Percentiles rank a stretch among this genome's conserved stretches.
Conservation (phyloP, 148 eudicot genomes). For the Rhododendron ferrugineum region DNA sequence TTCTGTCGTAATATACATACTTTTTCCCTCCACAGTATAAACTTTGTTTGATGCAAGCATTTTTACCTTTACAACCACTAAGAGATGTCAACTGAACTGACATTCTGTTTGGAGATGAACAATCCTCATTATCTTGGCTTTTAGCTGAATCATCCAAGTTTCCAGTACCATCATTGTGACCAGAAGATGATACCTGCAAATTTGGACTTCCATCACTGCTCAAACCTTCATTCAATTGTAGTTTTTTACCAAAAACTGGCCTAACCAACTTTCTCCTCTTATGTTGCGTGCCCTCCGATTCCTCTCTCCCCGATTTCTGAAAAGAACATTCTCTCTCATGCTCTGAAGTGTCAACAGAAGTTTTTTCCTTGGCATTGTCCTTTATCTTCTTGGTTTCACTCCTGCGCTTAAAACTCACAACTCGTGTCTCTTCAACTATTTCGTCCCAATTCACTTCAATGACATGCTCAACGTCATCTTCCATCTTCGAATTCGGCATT, state of each 20-base stretch:
- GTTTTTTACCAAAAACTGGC: constrained; percentile 21
- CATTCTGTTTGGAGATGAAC: background rate
- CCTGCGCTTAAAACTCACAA: constrained; percentile 38
- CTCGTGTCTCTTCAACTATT: constrained; percentile 26
- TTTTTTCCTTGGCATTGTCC: background rate
- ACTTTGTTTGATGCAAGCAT: background rate
- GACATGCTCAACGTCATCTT: constrained; percentile 2
- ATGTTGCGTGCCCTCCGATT: background rate
- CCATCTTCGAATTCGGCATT: background rate
- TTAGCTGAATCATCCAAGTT: background rate
- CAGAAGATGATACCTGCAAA: background rate
- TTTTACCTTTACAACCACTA: background rate
- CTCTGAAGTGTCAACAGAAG: constrained; percentile 1
- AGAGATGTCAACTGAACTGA: background rate
- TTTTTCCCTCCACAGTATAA: background rate
- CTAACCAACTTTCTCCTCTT: constrained; percentile 37
- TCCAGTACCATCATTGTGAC: background rate
- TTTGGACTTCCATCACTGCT: background rate
- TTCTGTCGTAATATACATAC: background rate
- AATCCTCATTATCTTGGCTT: background rate
- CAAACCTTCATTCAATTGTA: background rate
- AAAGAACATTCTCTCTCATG: constrained; percentile 2
- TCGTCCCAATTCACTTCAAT: constrained; percentile 6
- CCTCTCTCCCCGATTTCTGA: constrained; percentile 12
- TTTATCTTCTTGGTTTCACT: constrained; percentile 19